Conservation (phyloP, 108 stramenopile genomes). For the Skeletonema grethae region DNA sequence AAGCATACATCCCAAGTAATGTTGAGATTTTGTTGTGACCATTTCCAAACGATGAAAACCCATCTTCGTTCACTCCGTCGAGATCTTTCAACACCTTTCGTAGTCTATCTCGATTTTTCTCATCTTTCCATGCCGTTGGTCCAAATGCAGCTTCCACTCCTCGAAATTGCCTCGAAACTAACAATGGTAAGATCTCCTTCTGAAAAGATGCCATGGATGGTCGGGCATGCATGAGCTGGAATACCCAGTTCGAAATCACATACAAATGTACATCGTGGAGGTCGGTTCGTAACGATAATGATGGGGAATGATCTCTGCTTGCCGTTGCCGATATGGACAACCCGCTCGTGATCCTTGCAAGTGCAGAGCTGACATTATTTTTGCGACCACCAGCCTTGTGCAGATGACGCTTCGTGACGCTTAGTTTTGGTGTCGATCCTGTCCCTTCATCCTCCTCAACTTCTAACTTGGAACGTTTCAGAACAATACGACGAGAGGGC, state of each 20-base stretch:
- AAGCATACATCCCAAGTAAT: constrained; percentile 24
- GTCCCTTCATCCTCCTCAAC: constrained; percentile 80
- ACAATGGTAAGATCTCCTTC: constrained; percentile 72
- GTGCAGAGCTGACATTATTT: constrained; percentile 41
- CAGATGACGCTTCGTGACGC: constrained; percentile 60
- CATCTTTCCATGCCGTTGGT: constrained; percentile 31
- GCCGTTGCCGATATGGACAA: constrained; percentile 26
- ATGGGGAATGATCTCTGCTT: constrained; percentile 31
- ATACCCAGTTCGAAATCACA: constrained; percentile 81
- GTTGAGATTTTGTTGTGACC: constrained; percentile 17
- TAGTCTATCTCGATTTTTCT: constrained; percentile 25
- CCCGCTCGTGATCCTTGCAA: not conserved
- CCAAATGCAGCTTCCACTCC: constrained; percentile 76
- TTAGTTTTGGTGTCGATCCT: constrained; percentile 75
- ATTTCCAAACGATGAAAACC: constrained; percentile 6
- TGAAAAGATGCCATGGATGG: constrained; percentile 51
- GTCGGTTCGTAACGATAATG: constrained; percentile 47
- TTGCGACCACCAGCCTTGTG: constrained; percentile 42
- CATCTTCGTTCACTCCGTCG: constrained; percentile 19
- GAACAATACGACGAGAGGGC: constrained; percentile 59
- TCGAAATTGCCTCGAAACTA: constrained; percentile 74
- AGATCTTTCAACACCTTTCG: constrained; percentile 21
- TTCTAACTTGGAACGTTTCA: constrained; percentile 73
- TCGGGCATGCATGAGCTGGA: constrained; percentile 57
- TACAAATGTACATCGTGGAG: constrained; percentile 79